Evolutionary conservation across 108 stramenopile genomes (phyloP), one percentile per base, ranked within the genome.

Genomic region (Skeletonema tropicum): DNA sequence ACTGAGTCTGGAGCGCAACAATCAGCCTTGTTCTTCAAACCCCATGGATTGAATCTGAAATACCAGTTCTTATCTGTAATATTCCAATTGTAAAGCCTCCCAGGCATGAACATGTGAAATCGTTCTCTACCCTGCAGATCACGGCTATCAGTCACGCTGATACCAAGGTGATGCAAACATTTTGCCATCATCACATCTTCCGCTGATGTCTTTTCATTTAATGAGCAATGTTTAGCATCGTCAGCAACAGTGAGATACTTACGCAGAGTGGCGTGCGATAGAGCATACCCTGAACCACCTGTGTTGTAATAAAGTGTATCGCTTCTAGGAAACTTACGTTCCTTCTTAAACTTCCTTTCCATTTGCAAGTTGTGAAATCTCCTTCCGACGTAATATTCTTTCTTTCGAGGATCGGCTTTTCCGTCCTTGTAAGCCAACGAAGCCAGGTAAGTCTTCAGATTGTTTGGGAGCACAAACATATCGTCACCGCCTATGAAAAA

Each of bases 401-500:
- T 76, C 19, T 70, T 65, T 42, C 74, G 38, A 3, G 85, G 72
- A 49, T 49, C 17, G 17, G 76, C 79, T 6, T 60, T 46, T 59
- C 74, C 81, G 31, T 82, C 80, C 49, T 77, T 78, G 39, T 59
- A 19, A 14, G 68, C 66, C 32, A 83, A 39, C 13, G 83, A 73
- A 21, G 77, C 70, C 42, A 92, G 55, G 59, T 89, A 93, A 29
- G 82, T 67, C 38, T 94, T 80, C 67, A 98, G 68, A 82, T 98
- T 98, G 55, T 96, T 82, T 10, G 91, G 85, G 60, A 97, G 64
- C 13, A 96, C 85, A 73, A 89, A 97, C 76, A 96, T 69, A 86
- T 98, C 97, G 52, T 98, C 97, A 29, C 97, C 97, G 30, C 97
- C 95, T 30, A 93, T 71, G 62, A 92, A 89, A 78, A 97, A 97